Evolutionary conservation across 768 basidiomycete species (phyloP).

Genomic region (Lactarius evosmus): DNA sequence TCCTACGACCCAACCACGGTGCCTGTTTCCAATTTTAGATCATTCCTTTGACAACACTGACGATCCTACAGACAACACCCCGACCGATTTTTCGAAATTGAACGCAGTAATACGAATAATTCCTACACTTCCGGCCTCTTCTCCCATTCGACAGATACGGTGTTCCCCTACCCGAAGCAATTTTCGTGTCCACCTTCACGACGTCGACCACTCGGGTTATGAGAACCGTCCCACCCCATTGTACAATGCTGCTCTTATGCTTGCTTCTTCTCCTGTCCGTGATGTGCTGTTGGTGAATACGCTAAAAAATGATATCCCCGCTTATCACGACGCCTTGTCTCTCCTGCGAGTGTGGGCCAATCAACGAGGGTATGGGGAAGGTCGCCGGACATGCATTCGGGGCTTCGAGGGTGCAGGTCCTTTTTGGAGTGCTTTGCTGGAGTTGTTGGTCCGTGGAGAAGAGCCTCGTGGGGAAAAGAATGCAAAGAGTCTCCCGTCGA

Average conservation of each 20-base stretch:
- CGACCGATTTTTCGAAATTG: constrained; percentile 60
- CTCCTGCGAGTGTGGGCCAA: constrained; percentile 89
- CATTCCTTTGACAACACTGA: background rate
- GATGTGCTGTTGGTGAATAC: constrained; percentile 46
- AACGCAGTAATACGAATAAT: constrained; percentile 72
- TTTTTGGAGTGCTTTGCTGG: constrained; percentile 67
- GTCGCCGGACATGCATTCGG: constrained; percentile 52
- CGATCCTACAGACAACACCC: constrained; percentile 44
- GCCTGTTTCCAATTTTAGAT: constrained; percentile 10
- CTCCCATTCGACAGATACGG: constrained; percentile 62
- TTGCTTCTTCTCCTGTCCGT: constrained; percentile 45
- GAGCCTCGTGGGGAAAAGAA: constrained; percentile 38
- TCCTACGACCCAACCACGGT: constrained; percentile 59
- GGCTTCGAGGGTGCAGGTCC: constrained; percentile 68
- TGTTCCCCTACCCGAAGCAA: constrained; percentile 77
- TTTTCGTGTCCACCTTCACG: constrained; percentile 43
- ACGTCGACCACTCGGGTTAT: constrained; percentile 29
- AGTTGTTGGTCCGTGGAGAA: constrained; percentile 63
- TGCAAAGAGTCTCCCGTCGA: constrained; percentile 54
- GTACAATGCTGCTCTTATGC: constrained; percentile 75
- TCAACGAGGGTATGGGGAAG: constrained; percentile 73
- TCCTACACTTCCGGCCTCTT: constrained; percentile 55
- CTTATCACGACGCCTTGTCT: constrained; percentile 70
- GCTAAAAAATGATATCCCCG: constrained; percentile 47
- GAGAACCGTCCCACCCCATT: constrained; percentile 58